Evolutionary conservation across 2,329 filamentous ascomycete genomes (phyloP), one percentile per base, ranked within the genome.

Genomic region (Penicillium sp.): DNA sequence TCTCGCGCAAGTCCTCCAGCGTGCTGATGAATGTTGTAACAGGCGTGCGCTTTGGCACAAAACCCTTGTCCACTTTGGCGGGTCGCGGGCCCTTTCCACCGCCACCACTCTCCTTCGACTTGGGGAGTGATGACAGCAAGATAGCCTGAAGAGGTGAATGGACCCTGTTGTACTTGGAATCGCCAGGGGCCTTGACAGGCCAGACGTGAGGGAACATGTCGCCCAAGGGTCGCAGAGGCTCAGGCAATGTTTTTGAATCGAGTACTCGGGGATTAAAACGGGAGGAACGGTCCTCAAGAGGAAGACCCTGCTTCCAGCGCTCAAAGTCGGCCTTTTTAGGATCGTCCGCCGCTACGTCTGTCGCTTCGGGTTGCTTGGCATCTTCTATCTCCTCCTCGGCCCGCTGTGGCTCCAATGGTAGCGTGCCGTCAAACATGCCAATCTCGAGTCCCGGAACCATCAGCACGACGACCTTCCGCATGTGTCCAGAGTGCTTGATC

Each of bases 401-500:
- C 4, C 59, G 13, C 16, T 57, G 55, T 22, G 78, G 71, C 44
- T 81, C 79, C 35, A 73, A 60, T 27, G 75, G 64, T 36, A 85
- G 76, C 3, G 76, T 78, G 37, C 85, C 82, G 73, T 89, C 86
- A 77, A 98, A 96, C 90, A 98, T 95, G 62, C 87, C 89, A 69
- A 91, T 85, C 72, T 98, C 94, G 24, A 99, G 78, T 0, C 95
- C 95, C 11, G 95, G 95, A 11, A 97, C 87, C 90, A 97, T 94
- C 65, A 99, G 79, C 41, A 91, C 85, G 33, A 98, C 93, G 33
- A 96, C 89, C 77, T 95, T 96, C 57, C 78, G 78, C 41, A 88
- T 81, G 60, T 80, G 77, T 18, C 75, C 76, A 46, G 83, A 83
- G 69, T 87, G 82, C 61, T 80, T 81, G 58, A 88, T 77, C 33